Conservation (phyloP, 495 filamentous ascomycete species). For the Neurospora tetraspora region DNA sequence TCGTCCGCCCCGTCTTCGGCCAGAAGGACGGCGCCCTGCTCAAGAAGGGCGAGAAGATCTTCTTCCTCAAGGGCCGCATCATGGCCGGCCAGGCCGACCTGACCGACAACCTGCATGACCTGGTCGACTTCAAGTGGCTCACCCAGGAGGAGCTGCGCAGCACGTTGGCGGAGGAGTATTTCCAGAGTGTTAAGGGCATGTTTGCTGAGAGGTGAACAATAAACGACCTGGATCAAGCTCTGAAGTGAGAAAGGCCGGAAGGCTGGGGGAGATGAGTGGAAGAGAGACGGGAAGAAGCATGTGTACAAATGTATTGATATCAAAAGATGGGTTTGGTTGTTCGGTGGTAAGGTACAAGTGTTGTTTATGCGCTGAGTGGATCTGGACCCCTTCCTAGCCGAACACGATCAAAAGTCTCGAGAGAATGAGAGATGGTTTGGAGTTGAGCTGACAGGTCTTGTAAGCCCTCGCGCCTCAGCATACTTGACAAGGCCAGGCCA, state of each 20-base stretch:
- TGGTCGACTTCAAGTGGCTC: constrained; percentile 85
- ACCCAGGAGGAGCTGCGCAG: constrained; percentile 75
- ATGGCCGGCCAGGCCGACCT: constrained; percentile 93
- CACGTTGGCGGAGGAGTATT: constrained; percentile 54
- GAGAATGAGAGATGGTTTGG: not conserved
- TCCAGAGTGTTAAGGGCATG: constrained; percentile 65
- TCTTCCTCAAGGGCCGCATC: constrained; percentile 92
- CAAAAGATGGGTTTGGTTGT: not conserved
- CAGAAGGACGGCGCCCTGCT: constrained; percentile 24
- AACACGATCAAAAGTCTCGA: not conserved
- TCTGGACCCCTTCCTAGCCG: not conserved
- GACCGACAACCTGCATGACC: constrained; percentile 54
- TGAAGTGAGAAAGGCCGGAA: not conserved
- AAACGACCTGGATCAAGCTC: not conserved
- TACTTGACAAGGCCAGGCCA: not conserved
- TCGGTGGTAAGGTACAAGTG: not conserved
- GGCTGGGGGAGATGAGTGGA: not conserved
- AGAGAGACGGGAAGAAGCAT: not conserved
- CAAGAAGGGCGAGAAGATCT: constrained; percentile 63
- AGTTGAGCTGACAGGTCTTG: not conserved
- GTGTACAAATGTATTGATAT: constrained; percentile 1
- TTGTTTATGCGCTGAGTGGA: not conserved
- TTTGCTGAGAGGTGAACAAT: constrained; percentile 44
- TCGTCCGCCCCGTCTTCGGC: constrained; percentile 34
- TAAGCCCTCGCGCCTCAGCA: not conserved